These are phyloP conservation scores for Mycosphaerelloides madeirae DNA, from an alignment of 2,329 filamentous ascomycete species.

Conservation along the genomic window DNA sequence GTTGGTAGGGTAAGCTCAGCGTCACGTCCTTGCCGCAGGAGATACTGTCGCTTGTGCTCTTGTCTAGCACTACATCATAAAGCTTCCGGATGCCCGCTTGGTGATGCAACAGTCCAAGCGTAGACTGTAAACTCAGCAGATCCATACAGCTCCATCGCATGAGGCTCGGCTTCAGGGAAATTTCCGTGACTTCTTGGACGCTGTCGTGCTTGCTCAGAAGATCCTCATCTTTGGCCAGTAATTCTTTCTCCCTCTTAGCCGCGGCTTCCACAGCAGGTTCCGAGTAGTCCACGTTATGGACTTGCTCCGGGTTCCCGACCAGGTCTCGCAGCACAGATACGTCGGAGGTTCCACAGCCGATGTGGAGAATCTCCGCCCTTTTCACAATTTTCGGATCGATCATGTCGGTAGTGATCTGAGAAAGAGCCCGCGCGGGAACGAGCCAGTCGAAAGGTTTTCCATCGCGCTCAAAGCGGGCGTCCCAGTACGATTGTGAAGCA, in stretches of 20 bases:
- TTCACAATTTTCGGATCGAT: slow-evolving; percentile 12
- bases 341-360: slow-evolving; percentile 20
- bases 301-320: slow-evolving; percentile 15
- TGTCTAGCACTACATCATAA: slow-evolving; percentile 21
- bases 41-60: slow-evolving; percentile 22
- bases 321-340: slow-evolving; percentile 11
- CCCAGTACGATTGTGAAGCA: slow-evolving; percentile 20
- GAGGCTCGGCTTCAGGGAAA: neutral
- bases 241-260: slow-evolving; percentile 17
- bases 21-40: slow-evolving; percentile 15
- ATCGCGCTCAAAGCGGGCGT: slow-evolving; percentile 16
- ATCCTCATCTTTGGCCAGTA: slow-evolving; percentile 10
- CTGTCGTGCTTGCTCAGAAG: slow-evolving; percentile 4
- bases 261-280: slow-evolving; percentile 14
- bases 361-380: slow-evolving; percentile 18
- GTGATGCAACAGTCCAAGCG: slow-evolving; percentile 12
- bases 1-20: slow-evolving; percentile 18
- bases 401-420: slow-evolving; percentile 15
- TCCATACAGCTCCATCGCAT: slow-evolving; percentile 21
- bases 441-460: slow-evolving; percentile 20
- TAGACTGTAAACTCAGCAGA: slow-evolving; percentile 16
- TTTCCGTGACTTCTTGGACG: slow-evolving; percentile 10
- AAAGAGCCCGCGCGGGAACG: slow-evolving; percentile 13
- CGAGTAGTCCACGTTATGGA: slow-evolving; percentile 22
- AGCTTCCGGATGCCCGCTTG: slow-evolving; percentile 8